Percentiles rank a stretch among this genome's conserved stretches.
Conservation (phyloP, 2,329 filamentous ascomycete genomes). For the Colletotrichum plurivorum region DNA sequence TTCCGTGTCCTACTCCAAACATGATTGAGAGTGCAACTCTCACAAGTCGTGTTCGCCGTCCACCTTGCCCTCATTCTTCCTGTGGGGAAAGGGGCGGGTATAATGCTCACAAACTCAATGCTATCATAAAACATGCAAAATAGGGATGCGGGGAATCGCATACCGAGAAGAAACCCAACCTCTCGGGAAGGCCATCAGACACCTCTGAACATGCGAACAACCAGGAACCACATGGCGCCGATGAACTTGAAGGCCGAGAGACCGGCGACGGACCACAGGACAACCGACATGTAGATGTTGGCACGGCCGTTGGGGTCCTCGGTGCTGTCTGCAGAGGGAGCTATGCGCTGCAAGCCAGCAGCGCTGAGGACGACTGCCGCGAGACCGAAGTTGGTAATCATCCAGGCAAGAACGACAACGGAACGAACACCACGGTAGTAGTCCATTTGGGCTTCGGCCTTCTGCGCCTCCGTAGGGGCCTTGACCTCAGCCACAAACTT, state of each 20-base stretch:
- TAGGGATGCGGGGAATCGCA: conserved; percentile 7
- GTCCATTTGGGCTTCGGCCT: conserved; percentile 91
- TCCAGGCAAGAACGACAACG: conserved; percentile 93
- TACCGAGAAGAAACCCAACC: conserved; percentile 4
- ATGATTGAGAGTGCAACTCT: conserved; percentile 33
- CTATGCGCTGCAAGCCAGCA: conserved; percentile 82
- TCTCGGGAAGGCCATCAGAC: conserved; percentile 58
- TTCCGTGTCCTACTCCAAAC: conserved; percentile 36
- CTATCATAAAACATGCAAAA: conserved; percentile 32
- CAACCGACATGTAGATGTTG: conserved; percentile 87
- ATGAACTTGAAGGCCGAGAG: conserved; percentile 89
- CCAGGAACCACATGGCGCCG: conserved; percentile 91
- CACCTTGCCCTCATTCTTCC: conserved; percentile 30
- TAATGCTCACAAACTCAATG: conserved; percentile 37
- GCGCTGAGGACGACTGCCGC: conserved; percentile 88
- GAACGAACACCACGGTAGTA: conserved; percentile 98
- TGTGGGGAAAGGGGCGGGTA: conserved; percentile 32
- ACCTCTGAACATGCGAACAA: conserved; percentile 87
- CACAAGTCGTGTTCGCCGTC: conserved; percentile 36
- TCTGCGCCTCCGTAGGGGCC: conserved; percentile 65
- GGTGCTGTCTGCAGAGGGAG: conserved; percentile 55
- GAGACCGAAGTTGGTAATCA: conserved; percentile 94
- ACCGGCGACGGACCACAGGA: conserved; percentile 90
- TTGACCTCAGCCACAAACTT: conserved; percentile 84
- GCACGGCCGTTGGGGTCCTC: conserved; percentile 69